These are phyloP conservation scores for Bolboschoenoplectus hybrid DNA, from an alignment of 202 grass and related monocot species.

Conservation along the genomic window DNA sequence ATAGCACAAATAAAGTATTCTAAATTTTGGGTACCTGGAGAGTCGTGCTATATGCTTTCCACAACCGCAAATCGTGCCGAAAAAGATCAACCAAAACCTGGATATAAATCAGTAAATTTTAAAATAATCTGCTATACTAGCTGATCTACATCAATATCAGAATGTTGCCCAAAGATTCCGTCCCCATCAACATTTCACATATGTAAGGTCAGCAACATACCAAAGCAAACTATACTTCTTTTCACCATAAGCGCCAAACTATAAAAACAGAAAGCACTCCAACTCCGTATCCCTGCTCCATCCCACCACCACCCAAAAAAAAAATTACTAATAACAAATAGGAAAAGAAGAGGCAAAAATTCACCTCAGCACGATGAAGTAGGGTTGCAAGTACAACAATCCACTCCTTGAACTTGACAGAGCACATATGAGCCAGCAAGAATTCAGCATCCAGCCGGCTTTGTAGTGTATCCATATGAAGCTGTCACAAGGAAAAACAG, in stretches of 20 bases:
- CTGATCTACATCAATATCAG: background rate
- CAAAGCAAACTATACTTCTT: background rate
- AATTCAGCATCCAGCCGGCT: constrained; percentile 97
- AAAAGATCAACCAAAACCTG: constrained; percentile 98
- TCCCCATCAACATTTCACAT: background rate
- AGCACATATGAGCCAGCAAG: constrained; percentile 98
- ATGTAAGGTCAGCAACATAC: background rate
- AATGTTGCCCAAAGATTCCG: background rate
- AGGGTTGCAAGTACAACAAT: constrained; percentile 94
- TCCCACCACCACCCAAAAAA: background rate
- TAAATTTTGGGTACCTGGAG: constrained; percentile 67
- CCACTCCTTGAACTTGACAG: constrained; percentile 99
- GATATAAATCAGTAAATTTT: constrained; percentile 40
- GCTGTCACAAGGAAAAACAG: constrained; percentile 53
- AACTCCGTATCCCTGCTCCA: background rate
- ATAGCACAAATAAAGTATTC: background rate
- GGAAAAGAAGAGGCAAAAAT: constrained; percentile 21
- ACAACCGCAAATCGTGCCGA: constrained; percentile 84
- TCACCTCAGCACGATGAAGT: constrained; percentile 86
- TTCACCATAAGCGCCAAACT: background rate
- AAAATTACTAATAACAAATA: constrained; percentile 29
- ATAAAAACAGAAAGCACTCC: background rate
- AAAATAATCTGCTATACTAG: constrained; percentile 5
- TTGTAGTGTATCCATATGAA: constrained; percentile 95
- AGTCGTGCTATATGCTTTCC: constrained; percentile 92